Conservation (phyloP, 2,329 filamentous ascomycete species). For the Dactylellina drechsleri region DNA sequence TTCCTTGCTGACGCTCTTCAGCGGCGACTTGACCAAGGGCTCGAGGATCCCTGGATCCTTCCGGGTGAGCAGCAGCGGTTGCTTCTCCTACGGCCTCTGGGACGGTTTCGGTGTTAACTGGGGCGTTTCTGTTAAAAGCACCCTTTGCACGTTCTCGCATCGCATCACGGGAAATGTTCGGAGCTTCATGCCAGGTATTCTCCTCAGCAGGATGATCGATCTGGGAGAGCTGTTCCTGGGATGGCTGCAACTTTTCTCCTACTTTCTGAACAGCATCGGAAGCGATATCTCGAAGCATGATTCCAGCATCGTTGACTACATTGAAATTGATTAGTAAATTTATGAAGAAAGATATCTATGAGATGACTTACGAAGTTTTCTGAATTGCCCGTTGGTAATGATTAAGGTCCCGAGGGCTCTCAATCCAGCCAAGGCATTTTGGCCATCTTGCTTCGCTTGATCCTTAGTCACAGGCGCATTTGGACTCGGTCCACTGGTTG, state of each 20-base stretch:
- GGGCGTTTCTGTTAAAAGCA: slow-evolving; percentile 69
- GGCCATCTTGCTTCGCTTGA: slow-evolving; percentile 80
- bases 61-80: slow-evolving; percentile 68
- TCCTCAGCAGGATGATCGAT: slow-evolving; percentile 87
- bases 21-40: slow-evolving; percentile 66
- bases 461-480: slow-evolving; percentile 76
- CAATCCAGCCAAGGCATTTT: slow-evolving; percentile 83
- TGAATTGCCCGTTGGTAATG: slow-evolving; percentile 95
- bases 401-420: slow-evolving; percentile 87
- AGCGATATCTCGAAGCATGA: slow-evolving; percentile 87
- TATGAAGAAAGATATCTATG: not conserved
- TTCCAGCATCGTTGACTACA: slow-evolving; percentile 76
- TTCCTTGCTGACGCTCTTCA: slow-evolving; percentile 65
- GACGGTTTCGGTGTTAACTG: slow-evolving; percentile 68
- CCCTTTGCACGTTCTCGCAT: slow-evolving; percentile 75
- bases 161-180: slow-evolving; percentile 76
- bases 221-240: slow-evolving; percentile 77
- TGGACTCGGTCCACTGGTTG: slow-evolving; percentile 62
- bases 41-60: slow-evolving; percentile 67
- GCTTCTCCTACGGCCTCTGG: slow-evolving; percentile 71
- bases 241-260: slow-evolving; percentile 78
- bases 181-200: slow-evolving; percentile 91
- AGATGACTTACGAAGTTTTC: slow-evolving; percentile 76
- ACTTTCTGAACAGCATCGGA: slow-evolving; percentile 86
- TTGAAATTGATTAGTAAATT: slow-evolving; percentile 19